Base-by-base conservation (phyloP, 2,329 filamentous ascomycete genomes). In the Curvularia spicifera region DNA sequence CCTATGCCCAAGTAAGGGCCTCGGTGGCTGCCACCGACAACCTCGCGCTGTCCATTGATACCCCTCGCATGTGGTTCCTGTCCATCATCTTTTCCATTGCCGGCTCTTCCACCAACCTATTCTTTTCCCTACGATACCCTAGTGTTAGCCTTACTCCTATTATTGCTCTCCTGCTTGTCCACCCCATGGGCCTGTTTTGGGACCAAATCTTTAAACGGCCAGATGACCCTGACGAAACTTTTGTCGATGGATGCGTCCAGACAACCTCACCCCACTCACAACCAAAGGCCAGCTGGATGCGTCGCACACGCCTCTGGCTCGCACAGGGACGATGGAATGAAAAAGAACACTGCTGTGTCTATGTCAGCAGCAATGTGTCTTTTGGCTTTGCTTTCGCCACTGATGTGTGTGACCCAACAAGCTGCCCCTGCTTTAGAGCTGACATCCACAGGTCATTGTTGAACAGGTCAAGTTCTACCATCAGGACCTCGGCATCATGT, bases 331-430 rank as follows among this genome's bases (percentile, higher is more conserved):
- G 80, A 35, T 95, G 91, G 91, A 95, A 95, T 71, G 89, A 93
- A 72, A 95, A 95, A 74, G 91, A 95, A 74, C 91, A 95, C 75
- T 91, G 89, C 42, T 95, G 91, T 72, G 91, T 95, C 51, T 95
- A 95, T 68, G 91, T 95, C 67, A 92, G 89, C 81, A 94, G 91
- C 78, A 95, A 95, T 72, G 91, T 95, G 42, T 92, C 91, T 20
- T 95, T 95, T 73, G 91, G 91, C 1, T 95, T 95, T 77, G 91
- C 91, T 26, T 95, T 95, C 77, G 91, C 91, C 7, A 95, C 91
- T 28, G 91, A 95, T 79, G 89, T 84, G 56, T 70, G 79, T 74
- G 31, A 37, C 26, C 22, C 37, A 22, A 2, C 18, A 3, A 12
- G 26, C 9, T 22, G 6, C 26, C 5, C 9, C 10, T 15, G 20